Base-by-base conservation (phyloP, 176 grass and related monocot species). In the Panicum miliaceum region DNA sequence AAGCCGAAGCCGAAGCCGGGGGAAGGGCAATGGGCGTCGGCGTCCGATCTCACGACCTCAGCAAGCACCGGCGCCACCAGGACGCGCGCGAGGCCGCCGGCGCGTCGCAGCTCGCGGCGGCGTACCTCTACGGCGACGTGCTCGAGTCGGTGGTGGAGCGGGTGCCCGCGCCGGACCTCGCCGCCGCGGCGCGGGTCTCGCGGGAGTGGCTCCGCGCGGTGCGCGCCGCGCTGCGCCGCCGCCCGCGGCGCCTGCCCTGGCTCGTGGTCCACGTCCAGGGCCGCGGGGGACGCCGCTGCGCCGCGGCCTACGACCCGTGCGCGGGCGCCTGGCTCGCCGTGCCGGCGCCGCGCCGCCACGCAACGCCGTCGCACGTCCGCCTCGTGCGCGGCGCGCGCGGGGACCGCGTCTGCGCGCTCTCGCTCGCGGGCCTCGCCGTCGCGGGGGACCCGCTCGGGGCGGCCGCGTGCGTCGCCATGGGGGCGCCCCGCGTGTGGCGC, bases 181-280 rank as follows among this genome's bases (percentile, higher is more conserved):
- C 94, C 36, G 85, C 87, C 1, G 54, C 93, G n/a, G 94, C 92
- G 60, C 48, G 73, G 9, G 93, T 98, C 0, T 95, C 93, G 36
- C 82, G 77, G 18, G 89, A 91, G 85, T 98, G 96, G 96, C 93
- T 82, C 43, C 43, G 84, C 54, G 87, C 93, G 52, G 91, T 93
- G 67, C 87, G 91, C 14, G 85, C 91, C 34, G 73, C 89, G 68
- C 79, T 93, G 46, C 85, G 84, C 12, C 93, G 80, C 26, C 47
- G 73, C 11, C 87, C 92, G 48, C 85, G 90, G 0, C 89, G 84
- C 0, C 76, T 83, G 8, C 92, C 95, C 8, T 98, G 92, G 87
- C 92, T 97, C 57, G 34, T 97, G n/a, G 81, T 93, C 32, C 92
- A 90, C 79, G 58, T 94, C 56, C 81, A 90, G 54, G 29, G 23